Base-by-base conservation (phyloP, 2,329 filamentous ascomycete genomes). In the Aurifilum marmelostoma region DNA sequence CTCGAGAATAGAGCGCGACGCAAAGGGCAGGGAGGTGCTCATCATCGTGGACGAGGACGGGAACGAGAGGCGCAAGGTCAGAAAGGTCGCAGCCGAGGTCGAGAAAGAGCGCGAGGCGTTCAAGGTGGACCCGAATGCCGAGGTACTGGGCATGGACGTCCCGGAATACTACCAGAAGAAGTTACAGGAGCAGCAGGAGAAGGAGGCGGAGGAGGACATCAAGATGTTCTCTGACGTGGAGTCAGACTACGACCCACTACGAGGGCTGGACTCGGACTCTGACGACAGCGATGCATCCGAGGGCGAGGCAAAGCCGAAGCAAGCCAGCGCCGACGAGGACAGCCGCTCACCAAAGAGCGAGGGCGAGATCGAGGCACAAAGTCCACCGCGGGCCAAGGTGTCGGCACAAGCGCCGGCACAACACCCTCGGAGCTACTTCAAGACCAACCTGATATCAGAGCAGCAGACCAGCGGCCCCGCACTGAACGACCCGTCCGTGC, bases 401-500 rank as follows among this genome's bases (percentile, higher is more conserved):
- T 72, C 73, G 4, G 86, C 80, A 3, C 69, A 71, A 54, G 68
- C 74, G n/a, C 65, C 72, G 43, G 60, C 80, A 34, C 67, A 79
- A 65, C 77, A 78, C n/a, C 73, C 81, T 32, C 81, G 82, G 70
- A 90, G 89, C 75, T 91, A 91, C 77, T 91, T 91, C 78, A 82
- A 86, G 77, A 88, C 85, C 70, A 83, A 85, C 54, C 81, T 89
- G 54, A 81, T 87, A 21, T 86, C 86, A 1, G 83, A 87, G 59
- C 83, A 87, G 72, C 77, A 78, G 18, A 80, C 82, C 62, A 84
- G 83, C 70, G 80, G 81, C 1, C 85, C 87, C 1, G 88, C 87
- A 5, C 87, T 91, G 75, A 86, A 85, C 34, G 93, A 97, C 75
- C 91, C 93, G 2, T 88, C 91, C 2, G 90, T 97, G 71, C 85